Conservation (phyloP, 1,284 basidiomycete genomes). For the Leccinum cinnamomeum region DNA sequence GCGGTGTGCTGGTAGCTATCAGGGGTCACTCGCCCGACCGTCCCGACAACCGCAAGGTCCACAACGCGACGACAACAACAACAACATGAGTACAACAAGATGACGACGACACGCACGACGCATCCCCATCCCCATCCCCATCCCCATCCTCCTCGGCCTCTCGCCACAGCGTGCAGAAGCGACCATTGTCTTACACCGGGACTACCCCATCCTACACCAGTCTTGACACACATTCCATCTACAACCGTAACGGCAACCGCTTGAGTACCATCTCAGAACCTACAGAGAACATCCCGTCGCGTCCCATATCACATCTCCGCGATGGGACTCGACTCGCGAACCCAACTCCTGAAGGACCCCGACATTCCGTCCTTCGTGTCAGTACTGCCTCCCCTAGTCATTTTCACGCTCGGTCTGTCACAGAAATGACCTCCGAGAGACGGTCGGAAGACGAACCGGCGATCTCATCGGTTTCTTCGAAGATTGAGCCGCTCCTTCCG, state of each 20-base stretch:
- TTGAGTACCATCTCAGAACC: constrained; percentile 62
- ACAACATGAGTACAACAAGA: too few species aligned
- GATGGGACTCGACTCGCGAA: constrained; percentile 36
- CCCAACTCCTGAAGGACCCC: constrained; percentile 41
- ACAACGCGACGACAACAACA: too few species aligned
- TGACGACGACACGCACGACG: too few species aligned
- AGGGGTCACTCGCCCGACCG: too few species aligned
- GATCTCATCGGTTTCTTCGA: constrained; percentile 78
- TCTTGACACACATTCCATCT: constrained; percentile 36
- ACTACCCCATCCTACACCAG: constrained; percentile 34
- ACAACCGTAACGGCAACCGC: constrained; percentile 41
- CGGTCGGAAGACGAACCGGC: constrained; percentile 57
- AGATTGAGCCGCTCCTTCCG: constrained; percentile 41
- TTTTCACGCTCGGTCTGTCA: constrained; percentile 27
- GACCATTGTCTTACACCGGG: constrained; percentile 39
- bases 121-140: too few species aligned
- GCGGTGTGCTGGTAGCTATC: too few species aligned
- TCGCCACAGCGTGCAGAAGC: too few species aligned
- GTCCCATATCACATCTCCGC: constrained; percentile 42
- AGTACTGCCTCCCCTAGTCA: constrained; percentile 28
- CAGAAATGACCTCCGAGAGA: constrained; percentile 32
- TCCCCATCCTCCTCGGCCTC: too few species aligned
- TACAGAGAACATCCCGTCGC: constrained; percentile 50
- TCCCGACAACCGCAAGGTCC: too few species aligned
- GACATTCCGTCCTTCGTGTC: constrained; percentile 40